phyloP scores from a whole-genome alignment of 257 asterid species.

The Gardenia jasminoides region DNA sequence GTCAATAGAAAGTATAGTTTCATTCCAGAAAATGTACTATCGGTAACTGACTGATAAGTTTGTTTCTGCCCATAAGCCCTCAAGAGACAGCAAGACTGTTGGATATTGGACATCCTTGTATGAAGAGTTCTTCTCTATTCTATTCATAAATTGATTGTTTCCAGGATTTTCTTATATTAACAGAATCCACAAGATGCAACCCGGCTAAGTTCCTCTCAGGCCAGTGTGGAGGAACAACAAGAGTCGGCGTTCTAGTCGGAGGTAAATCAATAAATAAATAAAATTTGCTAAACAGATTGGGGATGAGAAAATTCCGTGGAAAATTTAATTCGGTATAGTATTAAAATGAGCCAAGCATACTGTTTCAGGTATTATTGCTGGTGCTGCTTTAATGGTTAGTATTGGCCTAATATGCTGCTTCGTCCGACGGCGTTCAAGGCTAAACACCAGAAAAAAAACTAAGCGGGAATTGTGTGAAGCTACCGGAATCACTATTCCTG shows the following conservation, averaged over 20 bases:
- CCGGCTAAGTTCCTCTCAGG: conserved; percentile 74
- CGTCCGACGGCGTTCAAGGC: conserved; percentile 43
- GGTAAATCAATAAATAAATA: conserved; percentile 39
- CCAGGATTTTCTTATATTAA: conserved; percentile 1
- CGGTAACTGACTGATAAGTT: background rate
- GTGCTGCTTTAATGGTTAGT: conserved; percentile 57
- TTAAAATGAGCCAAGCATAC: background rate
- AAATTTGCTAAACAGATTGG: background rate
- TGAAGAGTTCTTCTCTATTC: background rate
- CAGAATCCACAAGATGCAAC: conserved; percentile 58
- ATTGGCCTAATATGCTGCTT: conserved; percentile 51
- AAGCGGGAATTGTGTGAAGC: conserved; percentile 45
- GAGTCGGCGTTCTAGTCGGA: conserved; percentile 68
- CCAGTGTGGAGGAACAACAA: conserved; percentile 76
- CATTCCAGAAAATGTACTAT: background rate
- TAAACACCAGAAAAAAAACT: conserved; percentile 36
- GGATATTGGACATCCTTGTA: background rate
- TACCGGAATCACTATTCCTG: conserved; percentile 64
- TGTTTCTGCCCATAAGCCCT: background rate
- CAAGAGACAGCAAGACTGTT: background rate
- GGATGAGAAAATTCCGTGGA: background rate
- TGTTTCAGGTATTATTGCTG: conserved; percentile 59
- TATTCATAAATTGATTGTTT: background rate
- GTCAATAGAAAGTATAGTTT: background rate
- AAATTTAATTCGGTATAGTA: background rate